Conservation (phyloP, 306 rosid genomes). For the Cicer pinnatifidum region DNA sequence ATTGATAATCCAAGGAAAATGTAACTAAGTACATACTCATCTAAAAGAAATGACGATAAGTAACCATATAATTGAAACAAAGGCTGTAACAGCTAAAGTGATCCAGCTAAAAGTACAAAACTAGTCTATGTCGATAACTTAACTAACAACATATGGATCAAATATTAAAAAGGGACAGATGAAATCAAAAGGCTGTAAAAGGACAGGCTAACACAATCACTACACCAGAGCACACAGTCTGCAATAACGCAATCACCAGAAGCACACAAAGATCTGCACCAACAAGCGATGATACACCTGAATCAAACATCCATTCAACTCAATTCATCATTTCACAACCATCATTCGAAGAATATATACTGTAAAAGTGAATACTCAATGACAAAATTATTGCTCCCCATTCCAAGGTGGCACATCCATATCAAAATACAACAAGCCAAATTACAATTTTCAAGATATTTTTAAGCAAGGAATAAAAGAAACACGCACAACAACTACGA, state of each 20-base stretch:
- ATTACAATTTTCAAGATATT: neutral
- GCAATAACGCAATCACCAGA: slow-evolving; percentile 98
- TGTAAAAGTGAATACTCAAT: slow-evolving; percentile 26
- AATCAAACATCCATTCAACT: slow-evolving; percentile 90
- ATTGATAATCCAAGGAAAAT: slow-evolving; percentile 32
- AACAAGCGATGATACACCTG: slow-evolving; percentile 88
- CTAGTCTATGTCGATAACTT: slow-evolving; percentile 43
- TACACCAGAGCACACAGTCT: slow-evolving; percentile 82
- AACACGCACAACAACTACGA: neutral
- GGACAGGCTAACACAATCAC: slow-evolving; percentile 81
- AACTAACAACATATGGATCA: slow-evolving; percentile 44
- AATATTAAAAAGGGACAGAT: slow-evolving; percentile 49
- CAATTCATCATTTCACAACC: slow-evolving; percentile 72
- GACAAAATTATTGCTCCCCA: slow-evolving; percentile 35
- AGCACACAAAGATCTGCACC: slow-evolving; percentile 94
- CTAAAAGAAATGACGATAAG: slow-evolving; percentile 10
- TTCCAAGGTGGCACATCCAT: slow-evolving; percentile 17
- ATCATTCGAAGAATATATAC: slow-evolving; percentile 48
- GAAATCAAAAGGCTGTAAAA: slow-evolving; percentile 65
- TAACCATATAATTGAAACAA: slow-evolving; percentile 34
- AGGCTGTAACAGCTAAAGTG: slow-evolving; percentile 31
- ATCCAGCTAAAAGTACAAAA: slow-evolving; percentile 45
- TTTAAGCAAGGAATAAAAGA: neutral
- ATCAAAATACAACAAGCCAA: slow-evolving; percentile 11
- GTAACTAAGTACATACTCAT: slow-evolving; percentile 38